Conservation (phyloP, 371 early-diverging fungal genomes). For the Syncephalastrum contaminatum region DNA sequence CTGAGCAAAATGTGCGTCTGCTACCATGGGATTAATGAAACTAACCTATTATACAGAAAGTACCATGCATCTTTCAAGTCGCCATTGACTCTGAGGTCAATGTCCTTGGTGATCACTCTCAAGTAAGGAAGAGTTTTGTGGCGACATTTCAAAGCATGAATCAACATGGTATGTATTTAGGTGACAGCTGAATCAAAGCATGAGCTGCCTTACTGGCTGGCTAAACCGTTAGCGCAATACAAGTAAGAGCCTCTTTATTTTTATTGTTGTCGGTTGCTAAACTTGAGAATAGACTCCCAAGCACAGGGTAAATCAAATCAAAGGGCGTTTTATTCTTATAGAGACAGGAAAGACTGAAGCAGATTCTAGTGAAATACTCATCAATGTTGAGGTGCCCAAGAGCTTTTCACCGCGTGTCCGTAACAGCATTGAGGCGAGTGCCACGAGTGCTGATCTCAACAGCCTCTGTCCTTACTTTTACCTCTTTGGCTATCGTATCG, state of each 20-base stretch:
- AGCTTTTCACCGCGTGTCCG: slow-evolving; percentile 25
- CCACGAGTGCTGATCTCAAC: slow-evolving; percentile 37
- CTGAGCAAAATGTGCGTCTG: slow-evolving; percentile 39
- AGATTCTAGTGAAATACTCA: too few species aligned
- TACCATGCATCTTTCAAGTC: slow-evolving; percentile 41
- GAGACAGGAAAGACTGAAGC: too few species aligned
- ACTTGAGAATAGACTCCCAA: slow-evolving; percentile 7
- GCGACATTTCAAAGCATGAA: neutral
- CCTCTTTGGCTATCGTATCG: slow-evolving; percentile 37
- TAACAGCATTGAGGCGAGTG: slow-evolving; percentile 39
- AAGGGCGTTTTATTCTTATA: neutral
- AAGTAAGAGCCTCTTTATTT: slow-evolving; percentile 18
- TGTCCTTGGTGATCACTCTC: slow-evolving; percentile 35
- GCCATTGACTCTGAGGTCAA: slow-evolving; percentile 31
- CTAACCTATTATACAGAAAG: slow-evolving; percentile 23
- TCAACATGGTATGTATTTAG: slow-evolving; percentile 4
- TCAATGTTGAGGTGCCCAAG: too few species aligned
- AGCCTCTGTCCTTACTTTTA: slow-evolving; percentile 43
- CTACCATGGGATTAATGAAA: too few species aligned
- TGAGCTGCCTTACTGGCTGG: slow-evolving; percentile 50
- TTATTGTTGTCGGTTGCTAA: too few species aligned
- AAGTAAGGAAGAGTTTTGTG: slow-evolving; percentile 17
- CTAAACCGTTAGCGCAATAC: slow-evolving; percentile 37
- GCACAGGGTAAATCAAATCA: slow-evolving; percentile 10
- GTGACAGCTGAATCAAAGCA: slow-evolving; percentile 22